Evolutionary conservation across 371 early-diverging fungal genomes (phyloP), one percentile per base, ranked within the genome.

Genomic region (Dentiscutata heterogama): DNA sequence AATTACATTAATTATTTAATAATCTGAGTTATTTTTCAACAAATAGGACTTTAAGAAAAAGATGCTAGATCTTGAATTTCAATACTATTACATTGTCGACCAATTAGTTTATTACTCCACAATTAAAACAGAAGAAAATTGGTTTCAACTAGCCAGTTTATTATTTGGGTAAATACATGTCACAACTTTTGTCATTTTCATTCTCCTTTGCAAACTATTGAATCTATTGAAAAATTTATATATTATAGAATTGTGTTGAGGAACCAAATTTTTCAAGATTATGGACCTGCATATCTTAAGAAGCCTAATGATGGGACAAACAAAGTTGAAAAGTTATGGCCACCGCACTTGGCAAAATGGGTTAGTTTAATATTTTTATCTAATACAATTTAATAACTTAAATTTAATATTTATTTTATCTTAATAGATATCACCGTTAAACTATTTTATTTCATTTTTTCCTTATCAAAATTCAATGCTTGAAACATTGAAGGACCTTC

Each of bases 51-150:
- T 83, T 7, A 86, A 84, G 53, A 85, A 85, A 27, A 91, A 88
- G 82, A 83, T 89, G 65, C 81, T 84, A 67, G 92, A 93, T 31
- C 65, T 91, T 16, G 88, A 86, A 61, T 92, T 93, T 74, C 85
- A 87, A 65, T 94, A 92, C 82, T 84, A 85, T n/a, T 92, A 92
- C 81, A 88, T 94, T 82, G 90, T 92, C 3, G 93, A 93, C 83
- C 92, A 94, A 78, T 84, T 94, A 29, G 87, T 92, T 27, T 91
- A 91, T 70, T 93, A 90, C 84, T 91, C 90, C 27, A 93, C 94
- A 3, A 89, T 92, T 67, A 92, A 93, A 81, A 91, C 92, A 3
- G 86, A 90, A 0, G 93, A 93, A 61, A 88, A 87, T 75, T 94
- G 90, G 84, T 86, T 92, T 56, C 90, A 90, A 74, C 83, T 93